Percentiles rank a stretch among this genome's conserved stretches.
These are phyloP conservation scores for Escallonia herrerae DNA, from an alignment of 129 eudicot genomes.

Conservation along the genomic window DNA sequence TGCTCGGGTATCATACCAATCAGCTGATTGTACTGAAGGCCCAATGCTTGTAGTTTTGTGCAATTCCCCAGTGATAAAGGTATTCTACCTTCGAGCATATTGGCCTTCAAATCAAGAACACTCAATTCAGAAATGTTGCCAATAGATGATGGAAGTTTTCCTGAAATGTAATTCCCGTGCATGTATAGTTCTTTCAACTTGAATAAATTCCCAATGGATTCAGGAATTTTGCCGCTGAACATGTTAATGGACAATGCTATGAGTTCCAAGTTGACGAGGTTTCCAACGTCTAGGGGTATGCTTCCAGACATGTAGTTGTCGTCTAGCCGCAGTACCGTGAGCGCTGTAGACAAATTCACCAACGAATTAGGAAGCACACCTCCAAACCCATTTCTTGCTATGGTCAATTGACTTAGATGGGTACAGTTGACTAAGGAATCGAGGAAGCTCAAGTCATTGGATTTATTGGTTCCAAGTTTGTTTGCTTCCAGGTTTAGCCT, in stretches of 20 bases:
- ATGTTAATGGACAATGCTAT: not conserved
- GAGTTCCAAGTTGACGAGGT: not conserved
- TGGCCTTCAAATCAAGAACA: slow-evolving; percentile 4
- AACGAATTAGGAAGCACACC: not conserved
- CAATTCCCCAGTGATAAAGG: slow-evolving; percentile 28
- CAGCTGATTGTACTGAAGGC: slow-evolving; percentile 19
- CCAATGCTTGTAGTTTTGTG: slow-evolving; percentile 6
- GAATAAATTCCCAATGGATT: not conserved
- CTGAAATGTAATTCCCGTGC: not conserved
- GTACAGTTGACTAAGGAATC: not conserved
- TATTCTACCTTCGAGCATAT: slow-evolving; percentile 20
- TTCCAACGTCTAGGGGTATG: not conserved
- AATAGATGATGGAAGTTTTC: not conserved
- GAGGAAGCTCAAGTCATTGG: slow-evolving; percentile 6
- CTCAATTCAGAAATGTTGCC: slow-evolving; percentile 13
- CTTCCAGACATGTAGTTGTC: not conserved
- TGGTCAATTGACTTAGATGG: not conserved
- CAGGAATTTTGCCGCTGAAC: not conserved
- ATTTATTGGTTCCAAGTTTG: not conserved
- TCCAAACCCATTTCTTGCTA: not conserved
- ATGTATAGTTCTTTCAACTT: not conserved
- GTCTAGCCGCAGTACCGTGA: not conserved
- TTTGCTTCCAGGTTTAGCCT: not conserved
- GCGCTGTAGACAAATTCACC: slow-evolving; percentile 8
- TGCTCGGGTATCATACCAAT: slow-evolving; percentile 25